Conservation (phyloP, 495 filamentous ascomycete species). For the Lasiosphaeria miniovina region DNA sequence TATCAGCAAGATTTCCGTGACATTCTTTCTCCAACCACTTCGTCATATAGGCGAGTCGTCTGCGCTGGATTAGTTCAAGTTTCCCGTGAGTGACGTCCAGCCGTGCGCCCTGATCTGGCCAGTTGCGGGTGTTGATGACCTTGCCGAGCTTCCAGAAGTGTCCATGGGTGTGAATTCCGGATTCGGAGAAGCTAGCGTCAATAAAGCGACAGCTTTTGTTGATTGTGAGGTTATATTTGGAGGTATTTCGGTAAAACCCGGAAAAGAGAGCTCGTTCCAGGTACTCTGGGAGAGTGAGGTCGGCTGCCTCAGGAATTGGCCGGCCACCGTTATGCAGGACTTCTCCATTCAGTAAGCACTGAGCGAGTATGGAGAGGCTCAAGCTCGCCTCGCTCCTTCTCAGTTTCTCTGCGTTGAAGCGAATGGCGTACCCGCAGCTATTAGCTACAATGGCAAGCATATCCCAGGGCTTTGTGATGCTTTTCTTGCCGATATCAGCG, state of each 20-base stretch:
- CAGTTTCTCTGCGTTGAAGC: not conserved
- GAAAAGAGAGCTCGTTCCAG: not conserved
- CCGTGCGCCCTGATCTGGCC: not conserved
- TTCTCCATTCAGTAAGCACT: not conserved
- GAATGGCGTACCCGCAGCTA: not conserved
- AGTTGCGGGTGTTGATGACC: not conserved
- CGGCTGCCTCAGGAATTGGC: not conserved
- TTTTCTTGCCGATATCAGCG: not conserved
- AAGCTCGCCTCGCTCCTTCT: not conserved
- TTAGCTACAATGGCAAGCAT: not conserved
- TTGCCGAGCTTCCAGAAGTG: not conserved
- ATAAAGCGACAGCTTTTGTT: conserved; percentile 1
- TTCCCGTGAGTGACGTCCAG: not conserved
- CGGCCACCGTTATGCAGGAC: not conserved
- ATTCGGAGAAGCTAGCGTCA: not conserved
- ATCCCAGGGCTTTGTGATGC: not conserved
- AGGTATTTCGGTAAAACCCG: not conserved
- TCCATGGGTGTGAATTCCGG: not conserved
- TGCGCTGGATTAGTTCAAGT: not conserved
- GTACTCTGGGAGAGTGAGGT: not conserved
- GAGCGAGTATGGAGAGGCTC: not conserved
- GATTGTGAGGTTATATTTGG: not conserved
- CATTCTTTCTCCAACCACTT: not conserved
- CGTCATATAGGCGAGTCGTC: not conserved
- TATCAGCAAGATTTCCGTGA: not conserved